These are phyloP conservation scores for Podospora sp. DNA, from an alignment of 495 filamentous ascomycete species.

Conservation along the genomic window DNA sequence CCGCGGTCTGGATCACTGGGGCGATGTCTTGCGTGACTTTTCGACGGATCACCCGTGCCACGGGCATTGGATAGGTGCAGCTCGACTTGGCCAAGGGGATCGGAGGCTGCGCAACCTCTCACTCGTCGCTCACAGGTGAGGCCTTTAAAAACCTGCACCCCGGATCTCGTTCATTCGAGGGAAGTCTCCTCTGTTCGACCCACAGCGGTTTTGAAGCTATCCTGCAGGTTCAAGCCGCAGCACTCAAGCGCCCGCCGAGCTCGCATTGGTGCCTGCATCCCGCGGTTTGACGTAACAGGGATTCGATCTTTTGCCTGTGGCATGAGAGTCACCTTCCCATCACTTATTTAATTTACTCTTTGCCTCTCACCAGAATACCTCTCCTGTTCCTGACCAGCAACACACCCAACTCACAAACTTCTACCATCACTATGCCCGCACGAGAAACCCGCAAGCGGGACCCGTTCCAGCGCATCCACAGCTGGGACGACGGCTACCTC, in stretches of 20 bases:
- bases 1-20: background rate
- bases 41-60: background rate
- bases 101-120: background rate
- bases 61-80: background rate
- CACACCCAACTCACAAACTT: background rate
- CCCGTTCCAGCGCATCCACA: slow-evolving; percentile 29
- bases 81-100: background rate
- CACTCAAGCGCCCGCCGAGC: background rate
- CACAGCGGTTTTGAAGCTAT: background rate
- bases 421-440: slow-evolving; percentile 14
- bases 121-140: background rate
- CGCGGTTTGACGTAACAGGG: slow-evolving; percentile 5
- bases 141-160: slow-evolving; percentile 6
- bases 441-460: slow-evolving; percentile 18
- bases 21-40: background rate
- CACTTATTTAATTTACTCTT: slow-evolving; percentile 6
- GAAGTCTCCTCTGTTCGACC: background rate
- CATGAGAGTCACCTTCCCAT: background rate
- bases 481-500: slow-evolving; percentile 34
- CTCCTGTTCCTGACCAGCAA: background rate
- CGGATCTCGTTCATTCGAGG: slow-evolving; percentile 5
- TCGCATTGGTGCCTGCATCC: slow-evolving; percentile 5
- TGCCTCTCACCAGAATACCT: background rate
- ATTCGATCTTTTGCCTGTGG: background rate
- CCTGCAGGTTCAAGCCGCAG: background rate